phyloP scores from a whole-genome alignment of 1,139 yeast genomes.

The Nakaseomyces glabratus region DNA sequence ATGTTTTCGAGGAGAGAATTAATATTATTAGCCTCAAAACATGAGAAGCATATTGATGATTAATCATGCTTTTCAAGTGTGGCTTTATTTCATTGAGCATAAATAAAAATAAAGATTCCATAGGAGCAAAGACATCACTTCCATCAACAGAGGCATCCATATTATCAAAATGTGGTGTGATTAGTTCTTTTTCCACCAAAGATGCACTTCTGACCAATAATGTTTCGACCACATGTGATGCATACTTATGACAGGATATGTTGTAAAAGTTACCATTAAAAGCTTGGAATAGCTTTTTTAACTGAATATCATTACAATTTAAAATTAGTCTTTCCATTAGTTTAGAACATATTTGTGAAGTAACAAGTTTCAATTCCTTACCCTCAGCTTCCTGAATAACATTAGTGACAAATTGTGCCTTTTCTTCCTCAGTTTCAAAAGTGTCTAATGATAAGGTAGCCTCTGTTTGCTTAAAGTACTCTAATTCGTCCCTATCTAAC shows the following conservation, averaged over 20 bases:
- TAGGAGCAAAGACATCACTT: constrained; percentile 39
- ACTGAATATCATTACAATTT: constrained; percentile 53
- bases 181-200: constrained; percentile 60
- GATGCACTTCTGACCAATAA: constrained; percentile 69
- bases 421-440: constrained; percentile 66
- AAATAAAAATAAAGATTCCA: constrained; percentile 55
- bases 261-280: constrained; percentile 65
- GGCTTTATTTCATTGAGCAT: constrained; percentile 64
- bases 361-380: constrained; percentile 83
- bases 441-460: constrained; percentile 74
- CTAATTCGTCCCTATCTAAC: constrained; percentile 73
- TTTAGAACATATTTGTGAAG: constrained; percentile 91
- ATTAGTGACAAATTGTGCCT: constrained; percentile 59
- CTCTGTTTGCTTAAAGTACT: constrained; percentile 89
- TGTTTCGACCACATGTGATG: constrained; percentile 91
- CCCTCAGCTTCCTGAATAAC: constrained; percentile 83
- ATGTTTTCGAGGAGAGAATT: constrained; percentile 64
- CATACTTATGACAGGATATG: constrained; percentile 79
- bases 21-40: constrained; percentile 65
- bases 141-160: constrained; percentile 32
- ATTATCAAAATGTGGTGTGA: constrained; percentile 33
- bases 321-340: constrained; percentile 79
- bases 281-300: constrained; percentile 54
- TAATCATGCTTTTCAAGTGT: constrained; percentile 47
- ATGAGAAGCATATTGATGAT: constrained; percentile 82